These are phyloP conservation scores for Colletotrichum zoysiae DNA, from an alignment of 2,329 filamentous ascomycete genomes.

Conservation along the genomic window DNA sequence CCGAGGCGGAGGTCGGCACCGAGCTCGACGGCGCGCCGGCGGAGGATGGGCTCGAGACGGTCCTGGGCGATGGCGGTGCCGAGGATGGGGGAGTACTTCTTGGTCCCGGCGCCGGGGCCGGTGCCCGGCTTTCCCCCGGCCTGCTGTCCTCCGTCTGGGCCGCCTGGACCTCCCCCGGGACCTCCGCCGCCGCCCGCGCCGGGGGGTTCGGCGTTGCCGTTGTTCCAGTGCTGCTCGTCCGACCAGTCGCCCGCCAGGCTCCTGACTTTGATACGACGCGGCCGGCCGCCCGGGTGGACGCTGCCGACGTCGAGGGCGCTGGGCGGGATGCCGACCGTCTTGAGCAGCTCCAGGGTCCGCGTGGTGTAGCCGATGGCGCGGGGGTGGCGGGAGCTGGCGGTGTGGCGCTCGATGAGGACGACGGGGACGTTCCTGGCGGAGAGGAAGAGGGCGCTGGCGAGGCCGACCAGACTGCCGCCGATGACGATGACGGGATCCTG, in stretches of 20 bases:
- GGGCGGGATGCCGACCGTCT: constrained; percentile 45
- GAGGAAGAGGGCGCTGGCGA: constrained; percentile 54
- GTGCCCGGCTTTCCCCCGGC: too few relatives aligned
- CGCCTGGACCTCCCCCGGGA: neutral
- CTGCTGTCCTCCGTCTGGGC: too few relatives aligned
- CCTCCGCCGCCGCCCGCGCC: neutral
- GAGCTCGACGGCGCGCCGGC: constrained; percentile 48
- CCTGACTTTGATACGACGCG: constrained; percentile 44
- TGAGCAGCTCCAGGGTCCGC: constrained; percentile 55
- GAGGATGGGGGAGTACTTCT: constrained; percentile 39
- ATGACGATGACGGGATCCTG: constrained; percentile 50
- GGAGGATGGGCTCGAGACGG: constrained; percentile 54
- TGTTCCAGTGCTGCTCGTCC: constrained; percentile 44
- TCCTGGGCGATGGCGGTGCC: constrained; percentile 54
- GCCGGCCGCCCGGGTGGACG: constrained; percentile 42
- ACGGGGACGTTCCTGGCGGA: constrained; percentile 48
- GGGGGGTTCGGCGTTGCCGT: constrained; percentile 31
- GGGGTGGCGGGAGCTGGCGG: constrained; percentile 52
- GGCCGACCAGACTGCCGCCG: constrained; percentile 55
- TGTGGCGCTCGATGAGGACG: constrained; percentile 54
- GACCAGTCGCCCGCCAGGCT: constrained; percentile 45
- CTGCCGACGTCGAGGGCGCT: neutral
- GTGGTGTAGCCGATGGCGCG: constrained; percentile 53
- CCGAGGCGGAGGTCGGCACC: constrained; percentile 53
- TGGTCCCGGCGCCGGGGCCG: neutral